Conservation (phyloP, 495 filamentous ascomycete genomes). For the Talaromyces borbonicus region DNA sequence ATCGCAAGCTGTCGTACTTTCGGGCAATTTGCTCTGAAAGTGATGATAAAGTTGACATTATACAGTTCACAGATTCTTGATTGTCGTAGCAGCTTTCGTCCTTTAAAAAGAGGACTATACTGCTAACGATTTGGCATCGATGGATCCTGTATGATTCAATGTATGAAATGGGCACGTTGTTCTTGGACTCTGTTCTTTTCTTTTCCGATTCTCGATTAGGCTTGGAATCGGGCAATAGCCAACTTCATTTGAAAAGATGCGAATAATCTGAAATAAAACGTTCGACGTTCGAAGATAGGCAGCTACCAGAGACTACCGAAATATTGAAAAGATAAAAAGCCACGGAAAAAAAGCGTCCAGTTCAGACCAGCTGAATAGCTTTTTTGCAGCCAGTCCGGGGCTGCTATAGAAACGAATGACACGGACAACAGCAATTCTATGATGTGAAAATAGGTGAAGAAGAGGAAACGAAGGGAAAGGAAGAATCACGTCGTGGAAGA, state of each 20-base stretch:
- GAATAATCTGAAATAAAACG: too few species aligned
- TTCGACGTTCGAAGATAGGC: too few species aligned
- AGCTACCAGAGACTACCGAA: not conserved
- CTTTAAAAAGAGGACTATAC: slow-evolving; percentile 1
- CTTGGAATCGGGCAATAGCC: too few species aligned
- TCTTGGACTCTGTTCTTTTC: too few species aligned
- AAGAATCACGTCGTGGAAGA: not conserved
- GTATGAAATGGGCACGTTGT: not conserved
- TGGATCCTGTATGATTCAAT: not conserved
- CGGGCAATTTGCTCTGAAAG: not conserved
- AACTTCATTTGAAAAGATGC: too few species aligned
- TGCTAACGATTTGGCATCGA: not conserved
- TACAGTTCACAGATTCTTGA: not conserved
- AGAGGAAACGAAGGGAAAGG: not conserved
- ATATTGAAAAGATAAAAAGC: not conserved
- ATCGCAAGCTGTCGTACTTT: too few species aligned
- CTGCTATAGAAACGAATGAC: slow-evolving; percentile 9
- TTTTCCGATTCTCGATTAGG: too few species aligned
- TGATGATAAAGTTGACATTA: slow-evolving; percentile 4
- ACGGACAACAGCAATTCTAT: not conserved
- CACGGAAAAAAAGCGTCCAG: not conserved
- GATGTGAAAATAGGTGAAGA: not conserved
- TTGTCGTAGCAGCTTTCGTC: not conserved
- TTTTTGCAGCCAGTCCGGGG: slow-evolving; percentile 8
- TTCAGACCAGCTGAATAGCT: slow-evolving; percentile 5